Evolutionary conservation across 129 eudicot genomes (phyloP), one percentile per base, ranked within the genome.

Genomic region (Lactuca sativa): DNA sequence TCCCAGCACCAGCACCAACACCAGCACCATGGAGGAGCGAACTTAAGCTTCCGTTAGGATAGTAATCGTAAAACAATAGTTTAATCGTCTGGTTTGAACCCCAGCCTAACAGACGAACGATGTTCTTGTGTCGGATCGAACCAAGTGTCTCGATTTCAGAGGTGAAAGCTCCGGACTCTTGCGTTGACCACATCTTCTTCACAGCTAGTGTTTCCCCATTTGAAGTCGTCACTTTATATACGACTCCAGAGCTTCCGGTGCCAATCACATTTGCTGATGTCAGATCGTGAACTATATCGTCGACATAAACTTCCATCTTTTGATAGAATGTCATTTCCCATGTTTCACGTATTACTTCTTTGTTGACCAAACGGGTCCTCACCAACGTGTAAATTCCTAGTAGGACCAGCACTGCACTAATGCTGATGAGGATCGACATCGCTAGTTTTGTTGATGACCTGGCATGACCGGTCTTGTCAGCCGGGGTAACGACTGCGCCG

Each of bases 211-310:
- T 80, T 74, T 83, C 96, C 21, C 99, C 97, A 9, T 62, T 84
- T 4, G 83, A 82, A 34, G 84, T 72, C 4, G 70, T 82, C 64
- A 95, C 97, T 69, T 78, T 87, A 72, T 95, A 90, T 41, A 95
- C 99, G 0, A 95, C 99, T 9, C 99, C 99, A 0, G 99, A 95
- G 84, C 97, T 90, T 38, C 99, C 99, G 1, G 97, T 90, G 15
- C 99, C 99, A 9, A 95, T 90, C 53, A 95, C 97, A 52, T 95
- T 90, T 2, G 93, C 79, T 4, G 95, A 90, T 7, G 95, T 82
- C 12, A 95, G 73, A 71, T 81, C 76, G 3, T 65, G 80, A 60
- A 95, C 85, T 13, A 95, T 82, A 43, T 90, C 97, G 10, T 95
- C 95, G 0, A 87, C 67, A 0, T 87, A 86, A 44, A 90, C 81